Base-by-base conservation (phyloP, 371 early-diverging fungal species). In the Funneliformis caledonium region DNA sequence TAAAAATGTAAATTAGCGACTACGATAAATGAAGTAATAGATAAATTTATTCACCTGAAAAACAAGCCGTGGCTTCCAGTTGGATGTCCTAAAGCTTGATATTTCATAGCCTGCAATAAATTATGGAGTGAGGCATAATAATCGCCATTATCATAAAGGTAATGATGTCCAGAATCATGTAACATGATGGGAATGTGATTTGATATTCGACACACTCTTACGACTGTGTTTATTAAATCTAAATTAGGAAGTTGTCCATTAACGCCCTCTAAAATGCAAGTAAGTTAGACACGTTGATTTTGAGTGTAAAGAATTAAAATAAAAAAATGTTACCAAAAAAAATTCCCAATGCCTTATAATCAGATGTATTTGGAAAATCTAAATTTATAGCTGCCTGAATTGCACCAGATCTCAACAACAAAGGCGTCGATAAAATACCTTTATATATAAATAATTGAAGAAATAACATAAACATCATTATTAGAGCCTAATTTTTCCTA, bases 181-280 rank as follows among this genome's bases (percentile, higher is more conserved):
- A 67, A 31, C 76, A 33, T 75, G 16, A 67, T 76, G 76, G 72
- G 72, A 59, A 52, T 72, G 43, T 42, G n/a, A 68, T 50, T 11
- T 19, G 82, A 83, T 60, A 87, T 78, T 37, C 83, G 83, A 50
- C 90, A 87, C 45, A 92, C 87, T 8, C 85, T 84, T 48, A 89
- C 88, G 22, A 94, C 88, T 5, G 94, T 93, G 73, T 95, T 95
- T 80, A 97, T 89, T 77, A 97, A 85, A 83, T 98, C 99, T 43
- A 96, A 88, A 84, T 98, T 98, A 14, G 97, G 95, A 74, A 97
- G 88, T 82, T 95, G 97, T 4, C 99, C 98, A 85, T 96, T 96
- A 60, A 95, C 90, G 1, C 98, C 98, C 88, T 94, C 96, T 92
- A 87, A 19, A 26, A 19, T 56, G 7, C 5, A 56, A 56, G 19